phyloP scores from a whole-genome alignment of 2,329 filamentous ascomycete species.

The Bisporella sp. region DNA sequence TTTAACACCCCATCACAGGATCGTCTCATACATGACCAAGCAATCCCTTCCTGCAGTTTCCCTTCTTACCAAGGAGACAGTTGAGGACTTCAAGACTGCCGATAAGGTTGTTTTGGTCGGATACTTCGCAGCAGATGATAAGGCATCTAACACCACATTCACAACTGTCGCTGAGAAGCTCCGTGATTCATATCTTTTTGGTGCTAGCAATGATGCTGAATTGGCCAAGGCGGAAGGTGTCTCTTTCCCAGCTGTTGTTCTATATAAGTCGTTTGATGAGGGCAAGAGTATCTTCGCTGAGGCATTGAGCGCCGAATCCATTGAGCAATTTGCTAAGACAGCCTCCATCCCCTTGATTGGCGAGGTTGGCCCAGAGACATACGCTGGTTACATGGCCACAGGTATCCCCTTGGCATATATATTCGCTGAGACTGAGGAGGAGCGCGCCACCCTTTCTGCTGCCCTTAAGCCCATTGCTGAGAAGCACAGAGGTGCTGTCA shows the following conservation, averaged over 20 bases:
- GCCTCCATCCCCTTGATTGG: slow-evolving; percentile 85
- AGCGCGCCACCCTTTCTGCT: slow-evolving; percentile 72
- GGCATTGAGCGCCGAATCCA: slow-evolving; percentile 73
- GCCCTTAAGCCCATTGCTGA: slow-evolving; percentile 80
- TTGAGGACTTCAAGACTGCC: slow-evolving; percentile 94
- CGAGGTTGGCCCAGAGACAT: slow-evolving; percentile 95
- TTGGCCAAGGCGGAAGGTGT: slow-evolving; percentile 88
- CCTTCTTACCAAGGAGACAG: slow-evolving; percentile 67
- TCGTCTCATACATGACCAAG: slow-evolving; percentile 92
- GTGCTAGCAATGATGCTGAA: slow-evolving; percentile 72
- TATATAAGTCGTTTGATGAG: slow-evolving; percentile 98
- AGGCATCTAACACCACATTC: slow-evolving; percentile 83
- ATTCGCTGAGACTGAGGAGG: slow-evolving; percentile 87
- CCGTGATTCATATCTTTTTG: slow-evolving; percentile 90
- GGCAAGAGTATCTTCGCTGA: slow-evolving; percentile 81
- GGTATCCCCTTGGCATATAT: slow-evolving; percentile 95
- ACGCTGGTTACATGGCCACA: slow-evolving; percentile 87
- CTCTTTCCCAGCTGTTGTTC: slow-evolving; percentile 75
- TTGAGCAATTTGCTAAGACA: slow-evolving; percentile 77
- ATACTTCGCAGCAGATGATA: slow-evolving; percentile 75
- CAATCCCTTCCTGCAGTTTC: slow-evolving; percentile 93
- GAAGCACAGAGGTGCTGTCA: slow-evolving; percentile 89
- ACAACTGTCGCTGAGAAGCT: slow-evolving; percentile 60
- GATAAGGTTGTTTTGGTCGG: slow-evolving; percentile 95
- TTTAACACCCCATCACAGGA: slow-evolving; percentile 32